Evolutionary conservation across 371 early-diverging fungal genomes (phyloP).

Genomic region (Catenaria anguillulae): DNA sequence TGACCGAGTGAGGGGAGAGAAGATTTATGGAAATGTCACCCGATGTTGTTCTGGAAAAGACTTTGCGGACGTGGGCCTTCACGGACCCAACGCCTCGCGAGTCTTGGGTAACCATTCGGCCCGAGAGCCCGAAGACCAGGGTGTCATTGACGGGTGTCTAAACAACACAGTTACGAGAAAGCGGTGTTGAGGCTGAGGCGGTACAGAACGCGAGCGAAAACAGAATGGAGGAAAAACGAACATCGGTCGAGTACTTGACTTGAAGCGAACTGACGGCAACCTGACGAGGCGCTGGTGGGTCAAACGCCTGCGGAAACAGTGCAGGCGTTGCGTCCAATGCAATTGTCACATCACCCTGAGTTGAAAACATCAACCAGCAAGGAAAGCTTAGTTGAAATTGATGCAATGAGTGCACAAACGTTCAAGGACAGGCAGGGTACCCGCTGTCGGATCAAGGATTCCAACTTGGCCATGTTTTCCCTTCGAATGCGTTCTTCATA

Average conservation of each 20-base stretch:
- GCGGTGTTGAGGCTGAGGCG: too few relatives aligned
- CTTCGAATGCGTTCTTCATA: conserved; percentile 55
- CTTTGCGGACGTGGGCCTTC: not conserved
- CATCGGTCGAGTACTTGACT: conserved; percentile 2
- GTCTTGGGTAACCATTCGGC: not conserved
- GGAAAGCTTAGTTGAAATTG: too few relatives aligned
- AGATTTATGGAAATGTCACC: not conserved
- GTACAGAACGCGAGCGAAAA: too few relatives aligned
- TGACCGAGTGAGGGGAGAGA: not conserved
- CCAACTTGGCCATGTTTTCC: conserved; percentile 58
- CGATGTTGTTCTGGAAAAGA: not conserved
- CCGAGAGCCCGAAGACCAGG: not conserved
- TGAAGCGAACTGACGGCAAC: not conserved
- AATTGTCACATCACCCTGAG: conserved; percentile 3
- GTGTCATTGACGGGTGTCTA: not conserved
- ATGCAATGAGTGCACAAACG: too few relatives aligned
- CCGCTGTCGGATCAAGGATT: conserved; percentile 56
- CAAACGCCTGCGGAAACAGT: not conserved
- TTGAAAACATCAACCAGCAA: too few relatives aligned
- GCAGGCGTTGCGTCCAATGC: not conserved
- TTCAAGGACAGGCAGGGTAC: too few relatives aligned
- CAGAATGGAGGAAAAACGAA: not conserved
- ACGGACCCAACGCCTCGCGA: not conserved
- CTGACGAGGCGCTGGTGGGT: not conserved
- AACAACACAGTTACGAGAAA: too few relatives aligned